Evolutionary conservation across 495 filamentous ascomycete species (phyloP).

Genomic region (Xylaria acuta): DNA sequence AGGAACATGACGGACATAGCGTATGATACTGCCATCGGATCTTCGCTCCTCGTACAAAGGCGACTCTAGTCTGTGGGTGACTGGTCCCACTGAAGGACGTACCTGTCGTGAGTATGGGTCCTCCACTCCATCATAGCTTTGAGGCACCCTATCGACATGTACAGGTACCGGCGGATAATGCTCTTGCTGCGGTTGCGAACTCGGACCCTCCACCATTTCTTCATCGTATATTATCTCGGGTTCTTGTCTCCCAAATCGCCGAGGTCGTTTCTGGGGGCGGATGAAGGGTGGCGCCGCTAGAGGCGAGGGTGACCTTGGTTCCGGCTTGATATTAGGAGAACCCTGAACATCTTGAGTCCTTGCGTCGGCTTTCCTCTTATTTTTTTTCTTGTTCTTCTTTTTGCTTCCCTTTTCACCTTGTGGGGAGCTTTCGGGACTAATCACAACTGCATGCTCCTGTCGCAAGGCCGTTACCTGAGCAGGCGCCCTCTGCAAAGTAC

Average conservation of each 20-base stretch:
- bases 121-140: slow-evolving; percentile 34
- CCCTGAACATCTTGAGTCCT: slow-evolving; percentile 45
- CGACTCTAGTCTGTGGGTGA: slow-evolving; percentile 31
- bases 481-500: slow-evolving; percentile 44
- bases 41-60: slow-evolving; percentile 39
- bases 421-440: slow-evolving; percentile 60
- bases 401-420: slow-evolving; percentile 45
- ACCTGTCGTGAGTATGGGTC: slow-evolving; percentile 36
- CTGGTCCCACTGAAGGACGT: slow-evolving; percentile 37
- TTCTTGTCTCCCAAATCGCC: slow-evolving; percentile 54
- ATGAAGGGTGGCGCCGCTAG: slow-evolving; percentile 60
- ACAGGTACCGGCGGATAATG: slow-evolving; percentile 27
- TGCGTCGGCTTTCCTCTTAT: slow-evolving; percentile 55
- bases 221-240: slow-evolving; percentile 52
- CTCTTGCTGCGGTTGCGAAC: slow-evolving; percentile 31
- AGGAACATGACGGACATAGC: slow-evolving; percentile 58
- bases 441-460: slow-evolving; percentile 47
- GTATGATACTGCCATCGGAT: slow-evolving; percentile 39
- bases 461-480: slow-evolving; percentile 59
- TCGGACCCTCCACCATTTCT: slow-evolving; percentile 41
- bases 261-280: slow-evolving; percentile 59
- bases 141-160: slow-evolving; percentile 31
- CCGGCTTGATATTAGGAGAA: slow-evolving; percentile 79
- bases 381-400: slow-evolving; percentile 57
- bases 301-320: slow-evolving; percentile 84